Evolutionary conservation across 202 grass and related monocot genomes (phyloP), one percentile per base, ranked within the genome.

Genomic region (Hordeum pubiflorum): DNA sequence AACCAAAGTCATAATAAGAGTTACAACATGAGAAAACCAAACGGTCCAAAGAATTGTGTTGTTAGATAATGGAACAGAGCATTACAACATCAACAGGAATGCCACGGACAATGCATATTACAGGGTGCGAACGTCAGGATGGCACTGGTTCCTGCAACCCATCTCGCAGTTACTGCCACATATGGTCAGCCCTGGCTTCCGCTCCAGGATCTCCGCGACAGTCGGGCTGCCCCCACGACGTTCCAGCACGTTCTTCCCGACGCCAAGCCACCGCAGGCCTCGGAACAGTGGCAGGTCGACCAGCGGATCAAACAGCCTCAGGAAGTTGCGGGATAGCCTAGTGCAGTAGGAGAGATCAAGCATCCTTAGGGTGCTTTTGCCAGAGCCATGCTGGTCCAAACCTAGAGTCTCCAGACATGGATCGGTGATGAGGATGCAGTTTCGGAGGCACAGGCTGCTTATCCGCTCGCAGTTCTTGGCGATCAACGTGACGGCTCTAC

Each of bases 221-320:
- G 68, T 95, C 0, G 79, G 82, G 37, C 72, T 91, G 81, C 86
- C 76, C 40, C 85, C 82, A 20, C 83, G 77, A 4, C 84, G 80
- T 9, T 86, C 67, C 52, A 89, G 60, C 74, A 84, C 82, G 7
- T 91, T 98, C 79, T 84, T 92, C 31, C 95, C 95, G 10, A 95
- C 77, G 10, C 95, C 95, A 59, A 98, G 90, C 92, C 95, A 98
- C 36, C 93, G 84, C 36, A 95, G 87, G 27, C 92, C 95, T 71
- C 90, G 82, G 41, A 93, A 98, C 68, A 91, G 80, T 39, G 95
- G 95, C 11, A 26, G 62, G 40, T 82, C 82, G 58, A 98, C 74
- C 20, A 80, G 67, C 29, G 43, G 66, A 58, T 82, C 82, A 48
- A 98, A 78, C 13, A 81, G 63, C 50, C 80, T 89, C 65, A 93